Evolutionary conservation across 2,329 filamentous ascomycete species (phyloP), one percentile per base, ranked within the genome.

Genomic region (Colletotrichum sp.): DNA sequence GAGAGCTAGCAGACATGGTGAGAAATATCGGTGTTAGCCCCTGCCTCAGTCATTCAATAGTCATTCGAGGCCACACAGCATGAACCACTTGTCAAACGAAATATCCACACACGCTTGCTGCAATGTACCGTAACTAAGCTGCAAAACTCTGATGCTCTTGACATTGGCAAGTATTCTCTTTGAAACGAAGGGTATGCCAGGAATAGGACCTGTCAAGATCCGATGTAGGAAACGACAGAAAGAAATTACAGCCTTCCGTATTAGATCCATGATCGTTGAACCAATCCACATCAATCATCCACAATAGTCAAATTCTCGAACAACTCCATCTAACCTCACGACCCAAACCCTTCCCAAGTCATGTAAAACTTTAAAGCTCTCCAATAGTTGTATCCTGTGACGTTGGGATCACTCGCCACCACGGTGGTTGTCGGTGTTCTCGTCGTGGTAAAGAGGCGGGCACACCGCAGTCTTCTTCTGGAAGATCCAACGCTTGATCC

Each of bases 401-500:
- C 1, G 2, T 56, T 8, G 16, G 15, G 24, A 2, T 62, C 9
- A 73, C 24, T 61, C 70, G 6, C 9, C 65, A 4, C 36, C 65
- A 18, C 32, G 15, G 4, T 15, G 28, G 7, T 28, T n/a, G 12
- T 32, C 70, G 16, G 55, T 18, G 15, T 74, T 66, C 34, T 66
- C 68, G 13, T 74, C 36, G 18, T 62, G 69, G 28, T 67, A 74
- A 1, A 76, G 60, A 80, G 8, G 86, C 86, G 16, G 85, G 81
- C 73, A 76, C 0, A n/a, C 36, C 5, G n/a, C 73, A 0, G 21
- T 36, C 78, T 88, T 89, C 76, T 86, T 85, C 55, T 88, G 85
- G 56, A 93, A 80, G 28, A 94, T 81, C 80, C 89, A 92, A 21
- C 89, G 86, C 80, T 88, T 91, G 79, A 91, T 81, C 89, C 90